Conservation (phyloP, 192 early-diverging fungal species). For the Coemansia sp. region DNA sequence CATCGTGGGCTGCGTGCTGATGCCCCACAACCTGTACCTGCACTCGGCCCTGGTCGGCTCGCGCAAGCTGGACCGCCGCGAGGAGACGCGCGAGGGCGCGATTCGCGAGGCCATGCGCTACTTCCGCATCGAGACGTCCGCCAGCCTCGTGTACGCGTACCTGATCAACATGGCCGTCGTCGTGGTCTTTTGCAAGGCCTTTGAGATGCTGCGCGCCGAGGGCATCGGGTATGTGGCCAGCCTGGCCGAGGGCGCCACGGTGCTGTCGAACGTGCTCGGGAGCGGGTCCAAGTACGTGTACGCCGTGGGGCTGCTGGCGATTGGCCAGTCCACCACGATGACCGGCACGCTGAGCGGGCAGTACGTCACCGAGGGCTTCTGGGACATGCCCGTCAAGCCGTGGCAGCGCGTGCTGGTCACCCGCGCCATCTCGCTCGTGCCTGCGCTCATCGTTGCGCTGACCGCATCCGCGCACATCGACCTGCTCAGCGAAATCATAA, state of each 20-base stretch:
- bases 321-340: slow-evolving; percentile 86
- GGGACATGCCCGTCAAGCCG: slow-evolving; percentile 64
- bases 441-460: slow-evolving; percentile 62
- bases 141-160: slow-evolving; percentile 61
- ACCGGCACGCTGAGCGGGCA: slow-evolving; percentile 90
- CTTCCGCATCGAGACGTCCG: slow-evolving; percentile 61
- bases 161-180: slow-evolving; percentile 74
- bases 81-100: slow-evolving; percentile 54
- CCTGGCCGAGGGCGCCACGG: slow-evolving; percentile 53
- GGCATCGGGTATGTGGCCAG: slow-evolving; percentile 36
- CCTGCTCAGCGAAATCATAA: slow-evolving; percentile 68
- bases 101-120: slow-evolving; percentile 70
- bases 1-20: slow-evolving; percentile 68
- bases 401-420: slow-evolving; percentile 71
- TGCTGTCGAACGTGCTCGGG: slow-evolving; percentile 63
- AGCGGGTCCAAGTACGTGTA: slow-evolving; percentile 67
- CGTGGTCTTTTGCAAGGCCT: slow-evolving; percentile 62
- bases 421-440: slow-evolving; percentile 61
- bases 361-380: slow-evolving; percentile 88
- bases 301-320: slow-evolving; percentile 76
- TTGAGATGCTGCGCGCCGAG: slow-evolving; percentile 57
- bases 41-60: slow-evolving; percentile 79
- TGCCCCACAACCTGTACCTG: slow-evolving; percentile 92
- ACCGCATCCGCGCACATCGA: slow-evolving; percentile 61
- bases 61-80: slow-evolving; percentile 53